Base-by-base conservation (phyloP, 805 yeast genomes). In the Grigorovia transvaalensis region DNA sequence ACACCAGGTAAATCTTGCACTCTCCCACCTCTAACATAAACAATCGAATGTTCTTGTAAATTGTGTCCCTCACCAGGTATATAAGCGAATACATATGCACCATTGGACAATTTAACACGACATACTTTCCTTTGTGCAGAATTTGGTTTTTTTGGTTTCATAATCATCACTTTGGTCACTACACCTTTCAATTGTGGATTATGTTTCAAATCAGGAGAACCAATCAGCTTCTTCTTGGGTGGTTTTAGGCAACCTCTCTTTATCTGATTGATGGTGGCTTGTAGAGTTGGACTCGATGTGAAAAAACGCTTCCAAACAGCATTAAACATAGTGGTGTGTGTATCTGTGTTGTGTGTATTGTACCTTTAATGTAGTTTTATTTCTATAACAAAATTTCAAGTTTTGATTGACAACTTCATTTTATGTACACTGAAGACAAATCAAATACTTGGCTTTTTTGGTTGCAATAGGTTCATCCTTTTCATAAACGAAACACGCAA, bases 31-130 rank as follows among this genome's bases (percentile, higher is more conserved):
- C 99, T 81, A 3, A 93, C 96, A 50, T 82, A 79, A 0, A 93
- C 98, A 49, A 93, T 95, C 63, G 95, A 87, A 72, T 93, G 99
- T 69, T 93, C 99, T 73, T 93, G 98, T 20, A 95, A 84, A 65
- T 93, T 93, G 70, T 93, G 99, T 19, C 99, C 99, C 66, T 93
- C 97, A 51, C 99, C 99, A 15, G 97, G 96, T 53, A 93, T 93
- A 67, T 89, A 90, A 1, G 96, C 96, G 46, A 91, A 83, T 17
- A 93, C 79, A 48, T 87, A 82, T 57, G 83, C 84, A 29, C 98
- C 99, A 62, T 87, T 91, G 11, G 95, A 79, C 55, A 93, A 76
- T 70, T 96, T 80, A 20, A 93, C 98, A 74, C 98, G 85, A 57
- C 95, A 89, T 47, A 95, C 96, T 69, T 93, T 93, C 72, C 99